Conservation (phyloP, 164 flowering plant species). For the Stephania japonica region DNA sequence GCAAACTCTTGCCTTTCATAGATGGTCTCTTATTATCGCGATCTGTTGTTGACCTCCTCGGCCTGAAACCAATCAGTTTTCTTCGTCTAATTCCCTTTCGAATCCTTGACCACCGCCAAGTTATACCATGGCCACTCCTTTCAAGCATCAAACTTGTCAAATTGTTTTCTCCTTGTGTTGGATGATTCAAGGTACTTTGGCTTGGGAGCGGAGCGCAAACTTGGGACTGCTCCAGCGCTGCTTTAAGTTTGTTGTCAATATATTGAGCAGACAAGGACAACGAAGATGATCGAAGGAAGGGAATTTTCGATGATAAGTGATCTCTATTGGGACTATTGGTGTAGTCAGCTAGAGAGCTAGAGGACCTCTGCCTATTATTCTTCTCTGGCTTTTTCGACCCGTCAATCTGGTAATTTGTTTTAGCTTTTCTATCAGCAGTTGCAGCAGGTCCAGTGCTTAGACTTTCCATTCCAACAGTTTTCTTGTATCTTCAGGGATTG, state of each 20-base stretch:
- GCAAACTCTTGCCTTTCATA: conserved; percentile 1
- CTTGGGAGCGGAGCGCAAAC: not conserved
- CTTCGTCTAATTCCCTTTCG: conserved; percentile 13
- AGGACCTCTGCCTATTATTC: conserved; percentile 8
- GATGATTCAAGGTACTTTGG: not conserved
- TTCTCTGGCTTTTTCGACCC: not conserved
- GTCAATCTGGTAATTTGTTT: not conserved
- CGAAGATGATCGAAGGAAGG: conserved; percentile 5
- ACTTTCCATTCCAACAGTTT: not conserved
- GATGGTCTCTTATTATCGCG: not conserved
- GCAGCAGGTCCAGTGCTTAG: not conserved
- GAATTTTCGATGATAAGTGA: not conserved
- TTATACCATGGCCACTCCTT: not conserved
- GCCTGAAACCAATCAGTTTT: conserved; percentile 10
- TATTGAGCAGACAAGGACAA: conserved; percentile 5
- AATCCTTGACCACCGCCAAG: conserved; percentile 20
- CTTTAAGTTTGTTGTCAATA: not conserved
- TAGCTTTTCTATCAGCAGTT: not conserved
- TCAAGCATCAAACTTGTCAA: conserved; percentile 10
- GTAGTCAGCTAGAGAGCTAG: conserved; percentile 11
- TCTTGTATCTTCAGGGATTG: not conserved
- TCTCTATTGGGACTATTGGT: conserved; percentile 1
- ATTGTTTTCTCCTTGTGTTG: conserved; percentile 6
- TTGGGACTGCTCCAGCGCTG: not conserved
- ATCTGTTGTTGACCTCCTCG: conserved; percentile 4